A percentile compares a stretch with the other conserved stretches of the same genome.
Conservation (phyloP, 495 filamentous ascomycete species). For the Aspergillus biplanus region DNA sequence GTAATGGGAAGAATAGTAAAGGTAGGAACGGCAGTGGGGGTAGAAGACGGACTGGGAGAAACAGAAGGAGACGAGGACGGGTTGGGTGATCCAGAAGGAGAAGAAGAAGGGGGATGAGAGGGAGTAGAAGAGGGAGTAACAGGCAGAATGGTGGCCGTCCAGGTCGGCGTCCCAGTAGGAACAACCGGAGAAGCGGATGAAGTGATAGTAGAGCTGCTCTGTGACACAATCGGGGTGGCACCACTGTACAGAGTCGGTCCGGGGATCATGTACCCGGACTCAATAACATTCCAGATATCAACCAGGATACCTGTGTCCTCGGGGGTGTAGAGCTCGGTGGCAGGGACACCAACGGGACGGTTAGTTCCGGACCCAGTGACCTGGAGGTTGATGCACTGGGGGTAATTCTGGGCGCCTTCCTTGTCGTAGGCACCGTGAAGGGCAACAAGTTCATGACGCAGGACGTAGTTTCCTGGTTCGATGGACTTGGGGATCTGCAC, state of each 20-base stretch:
- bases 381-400: slow-evolving; percentile 69
- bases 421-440: slow-evolving; percentile 57
- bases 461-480: slow-evolving; percentile 66
- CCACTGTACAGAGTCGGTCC: slow-evolving; percentile 43
- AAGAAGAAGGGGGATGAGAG: no score
- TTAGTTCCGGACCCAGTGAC: slow-evolving; percentile 62
- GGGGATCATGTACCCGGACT: slow-evolving; percentile 48
- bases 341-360: slow-evolving; percentile 52
- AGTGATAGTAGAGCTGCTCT: slow-evolving; percentile 28
- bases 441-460: slow-evolving; percentile 75
- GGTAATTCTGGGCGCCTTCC: slow-evolving; percentile 70
- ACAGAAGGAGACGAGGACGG: no score
- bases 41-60: no score
- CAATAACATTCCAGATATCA: slow-evolving; percentile 55
- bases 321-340: slow-evolving; percentile 58
- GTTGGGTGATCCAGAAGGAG: no score
- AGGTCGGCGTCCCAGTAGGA: slow-evolving; percentile 21
- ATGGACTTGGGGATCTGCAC: slow-evolving; percentile 64
- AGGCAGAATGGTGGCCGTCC: no score
- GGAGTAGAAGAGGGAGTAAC: no score
- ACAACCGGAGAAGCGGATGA: no score
- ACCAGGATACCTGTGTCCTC: slow-evolving; percentile 60
- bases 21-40: no score
- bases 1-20: no score
- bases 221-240: slow-evolving; percentile 18